Evolutionary conservation across 768 basidiomycete genomes (phyloP).

Genomic region (Termitomyces sp.): DNA sequence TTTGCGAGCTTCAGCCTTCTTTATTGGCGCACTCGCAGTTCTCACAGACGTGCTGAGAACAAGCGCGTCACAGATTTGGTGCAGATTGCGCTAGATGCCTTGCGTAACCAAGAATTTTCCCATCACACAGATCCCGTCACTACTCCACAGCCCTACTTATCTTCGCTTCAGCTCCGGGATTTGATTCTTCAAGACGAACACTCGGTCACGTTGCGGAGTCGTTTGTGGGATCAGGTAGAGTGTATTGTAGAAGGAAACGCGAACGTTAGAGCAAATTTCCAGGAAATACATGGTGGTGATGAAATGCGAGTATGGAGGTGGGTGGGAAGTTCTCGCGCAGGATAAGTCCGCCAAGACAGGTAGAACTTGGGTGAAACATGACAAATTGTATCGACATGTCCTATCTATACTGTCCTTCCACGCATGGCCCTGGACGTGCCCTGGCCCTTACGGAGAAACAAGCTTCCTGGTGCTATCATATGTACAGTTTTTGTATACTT

Average conservation of each 20-base stretch:
- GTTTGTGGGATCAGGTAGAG: constrained; percentile 82
- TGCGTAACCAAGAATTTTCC: constrained; percentile 78
- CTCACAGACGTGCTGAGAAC: constrained; percentile 50
- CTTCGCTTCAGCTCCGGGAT: constrained; percentile 85
- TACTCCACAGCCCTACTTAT: constrained; percentile 70
- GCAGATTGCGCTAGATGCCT: constrained; percentile 71
- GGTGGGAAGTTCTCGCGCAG: constrained; percentile 54
- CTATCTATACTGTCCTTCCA: no score
- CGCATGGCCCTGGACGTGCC: no score
- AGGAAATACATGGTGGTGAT: constrained; percentile 82
- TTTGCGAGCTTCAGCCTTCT: constrained; percentile 8
- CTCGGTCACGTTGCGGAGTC: constrained; percentile 57
- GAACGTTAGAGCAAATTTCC: constrained; percentile 81
- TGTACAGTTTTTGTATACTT: neutral
- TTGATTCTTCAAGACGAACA: constrained; percentile 78
- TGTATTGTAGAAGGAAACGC: constrained; percentile 84
- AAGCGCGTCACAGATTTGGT: constrained; percentile 70
- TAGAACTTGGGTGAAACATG: constrained; percentile 1
- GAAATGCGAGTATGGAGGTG: constrained; percentile 90
- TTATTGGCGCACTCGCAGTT: constrained; percentile 29
- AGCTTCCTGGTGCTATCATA: neutral
- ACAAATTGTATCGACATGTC: neutral
- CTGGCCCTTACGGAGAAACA: neutral
- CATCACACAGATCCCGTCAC: constrained; percentile 80
- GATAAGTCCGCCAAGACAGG: constrained; percentile 4